Evolutionary conservation across 2,329 filamentous ascomycete species (phyloP), one percentile per base, ranked within the genome.

Genomic region (Atkinsonella texensis): DNA sequence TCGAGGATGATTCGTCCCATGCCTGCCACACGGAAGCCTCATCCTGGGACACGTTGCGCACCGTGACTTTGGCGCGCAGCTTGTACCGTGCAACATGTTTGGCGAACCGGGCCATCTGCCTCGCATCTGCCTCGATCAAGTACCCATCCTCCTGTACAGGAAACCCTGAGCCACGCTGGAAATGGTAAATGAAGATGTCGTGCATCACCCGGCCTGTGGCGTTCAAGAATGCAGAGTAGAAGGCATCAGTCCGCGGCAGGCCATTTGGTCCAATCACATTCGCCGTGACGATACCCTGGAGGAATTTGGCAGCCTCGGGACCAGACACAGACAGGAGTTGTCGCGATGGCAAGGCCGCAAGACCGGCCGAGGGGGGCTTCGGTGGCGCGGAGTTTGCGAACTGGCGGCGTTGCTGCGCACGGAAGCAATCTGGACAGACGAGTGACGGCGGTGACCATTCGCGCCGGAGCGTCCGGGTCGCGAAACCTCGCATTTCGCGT

Each of bases 141-240:
- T 86, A 73, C 13, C 62, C 65, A 15, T 65, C 60, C 18, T 60
- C 61, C n/a, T 59, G 59, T 4, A 49, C 55, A 31, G 59, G 53
- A 15, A 58, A 50, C 12, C 59, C 60, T 6, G 58, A 58, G 46
- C 54, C 61, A 50, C 57, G 59, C 45, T 18, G 52, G 56, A 79
- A 70, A 0, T 83, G 84, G 72, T 95, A 96, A 46, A 98, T 75
- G 67, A 97, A 95, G 49, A 89, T 85, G 69, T 98, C 93, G 70
- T 91, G 80, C 43, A 96, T 72, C 10, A 98, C 78, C 52, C 90
- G 80, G 42, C 93, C 93, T 54, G 81, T 80, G 8, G 91, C 88
- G 58, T 86, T 95, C 42, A 98, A 74, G 62, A 98, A 95, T 0
- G 83, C 88, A 7, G 85, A 77, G 68, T 95, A 97, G 65, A 85